Conservation (phyloP, 768 basidiomycete genomes). For the Tulasnella sp. region DNA sequence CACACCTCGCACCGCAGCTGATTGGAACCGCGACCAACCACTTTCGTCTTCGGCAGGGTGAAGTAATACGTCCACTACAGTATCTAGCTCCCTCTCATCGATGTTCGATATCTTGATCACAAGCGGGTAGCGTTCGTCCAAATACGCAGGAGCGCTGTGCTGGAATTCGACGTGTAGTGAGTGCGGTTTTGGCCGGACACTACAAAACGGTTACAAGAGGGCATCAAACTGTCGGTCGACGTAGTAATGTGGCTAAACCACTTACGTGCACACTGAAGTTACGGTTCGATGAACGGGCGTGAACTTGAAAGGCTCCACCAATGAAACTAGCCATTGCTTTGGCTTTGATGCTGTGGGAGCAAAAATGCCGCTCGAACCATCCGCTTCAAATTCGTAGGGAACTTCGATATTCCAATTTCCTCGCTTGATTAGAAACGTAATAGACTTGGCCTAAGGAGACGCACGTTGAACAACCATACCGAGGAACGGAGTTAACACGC, state of each 20-base stretch:
- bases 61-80: slow-evolving; percentile 61
- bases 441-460: neutral
- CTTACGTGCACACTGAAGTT: slow-evolving; percentile 37
- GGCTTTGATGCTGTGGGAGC: neutral
- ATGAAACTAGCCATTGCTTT: neutral
- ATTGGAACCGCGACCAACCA: neutral
- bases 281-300: slow-evolving; percentile 40
- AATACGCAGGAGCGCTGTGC: slow-evolving; percentile 57
- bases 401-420: slow-evolving; percentile 10
- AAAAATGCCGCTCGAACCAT: neutral
- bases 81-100: slow-evolving; percentile 57
- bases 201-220: neutral
- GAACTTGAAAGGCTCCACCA: slow-evolving; percentile 34
- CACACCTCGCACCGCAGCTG: neutral
- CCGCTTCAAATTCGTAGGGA: neutral
- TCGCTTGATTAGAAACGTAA: slow-evolving; percentile 11
- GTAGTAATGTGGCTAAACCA: slow-evolving; percentile 18
- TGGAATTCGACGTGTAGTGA: slow-evolving; percentile 40
- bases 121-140: slow-evolving; percentile 75
- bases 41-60: slow-evolving; percentile 65
- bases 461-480: neutral
- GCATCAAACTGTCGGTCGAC: slow-evolving; percentile 16
- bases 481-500: neutral
- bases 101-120: slow-evolving; percentile 54
- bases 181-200: slow-evolving; percentile 45